Evolutionary conservation across 257 asterid genomes (phyloP), one percentile per base, ranked within the genome.

Genomic region (Gardenia jasminoides): DNA sequence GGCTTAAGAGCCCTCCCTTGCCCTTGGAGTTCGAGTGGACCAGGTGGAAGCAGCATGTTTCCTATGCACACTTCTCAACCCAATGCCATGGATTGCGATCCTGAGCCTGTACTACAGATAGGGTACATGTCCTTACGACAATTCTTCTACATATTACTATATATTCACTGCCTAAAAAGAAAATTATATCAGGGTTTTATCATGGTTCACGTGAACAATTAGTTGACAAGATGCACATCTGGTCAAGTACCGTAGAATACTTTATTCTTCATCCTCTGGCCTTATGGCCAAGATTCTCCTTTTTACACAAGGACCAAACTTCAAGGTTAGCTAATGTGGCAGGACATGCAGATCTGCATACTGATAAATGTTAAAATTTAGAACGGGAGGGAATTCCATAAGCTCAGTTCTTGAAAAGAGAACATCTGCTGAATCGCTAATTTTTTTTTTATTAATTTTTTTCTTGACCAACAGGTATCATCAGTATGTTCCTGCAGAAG

Each of bases 401-500:
- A 22, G 4, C 30, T 24, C 30, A 58, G 4, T 58, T 58, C 11
- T 58, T 22, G 30, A 61, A 61, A 61, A 58, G 30, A 2, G n/a
- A 61, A n/a, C 5, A 33, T 10, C 17, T 26, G 0, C 19, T 54
- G 48, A 43, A 70, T 16, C 41, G 4, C 41, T 50, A 3, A 50
- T 12, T 13, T 2, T 16, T 24, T 43, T 59, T 71, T n/a, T n/a
- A n/a, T n/a, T n/a, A n/a, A 6, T n/a, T 26, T 58, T 78, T 19
- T 15, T 70, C 24, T 41, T 70, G 50, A 10, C 13, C 5, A 28
- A 36, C 79, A 91, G 97, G 92, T 93, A 90, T 78, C 86, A 89
- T 44, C 90, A 88, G 31, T 87, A 92, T 83, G 82, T 84, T 83
- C 80, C 88, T 74, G 93, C 88, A 82, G 96, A 91, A 80, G 94